phyloP scores from a whole-genome alignment of 1,139 yeast species.

The Hansenula sp. region DNA sequence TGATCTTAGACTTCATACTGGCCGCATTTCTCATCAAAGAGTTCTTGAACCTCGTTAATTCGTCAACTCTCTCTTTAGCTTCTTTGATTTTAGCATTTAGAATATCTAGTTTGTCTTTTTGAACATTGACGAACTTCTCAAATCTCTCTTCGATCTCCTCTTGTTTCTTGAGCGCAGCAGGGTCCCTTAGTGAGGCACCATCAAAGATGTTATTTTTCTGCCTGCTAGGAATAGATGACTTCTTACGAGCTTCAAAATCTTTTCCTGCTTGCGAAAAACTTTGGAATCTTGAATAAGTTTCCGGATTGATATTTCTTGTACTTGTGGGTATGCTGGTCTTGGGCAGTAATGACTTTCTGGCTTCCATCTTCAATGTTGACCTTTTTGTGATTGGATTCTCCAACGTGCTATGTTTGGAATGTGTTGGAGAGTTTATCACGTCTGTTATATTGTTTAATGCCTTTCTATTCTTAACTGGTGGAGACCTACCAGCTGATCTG shows the following conservation, averaged over 20 bases:
- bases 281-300: slow-evolving; percentile 1
- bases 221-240: not conserved
- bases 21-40: slow-evolving; percentile 1
- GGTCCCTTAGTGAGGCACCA: slow-evolving; percentile 6
- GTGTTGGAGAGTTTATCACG: slow-evolving; percentile 15
- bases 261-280: slow-evolving; percentile 4
- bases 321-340: slow-evolving; percentile 6
- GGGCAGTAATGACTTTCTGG: slow-evolving; percentile 2
- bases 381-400: not conserved
- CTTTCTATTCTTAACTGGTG: slow-evolving; percentile 19
- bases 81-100: slow-evolving; percentile 9
- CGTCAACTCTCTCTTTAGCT: slow-evolving; percentile 5
- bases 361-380: not conserved
- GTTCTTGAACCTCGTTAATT: slow-evolving; percentile 3
- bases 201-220: not conserved
- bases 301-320: slow-evolving; percentile 1
- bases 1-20: slow-evolving; percentile 10
- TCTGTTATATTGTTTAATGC: slow-evolving; percentile 14
- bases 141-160: slow-evolving; percentile 7
- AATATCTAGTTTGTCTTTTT: slow-evolving; percentile 7
- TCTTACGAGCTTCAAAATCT: not conserved
- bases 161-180: slow-evolving; percentile 10
- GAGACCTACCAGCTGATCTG: slow-evolving; percentile 10
- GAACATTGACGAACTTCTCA: slow-evolving; percentile 7
- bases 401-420: slow-evolving; percentile 1